phyloP scores from a whole-genome alignment of 108 stramenopile genomes.

The Skeletonema menzelii region DNA sequence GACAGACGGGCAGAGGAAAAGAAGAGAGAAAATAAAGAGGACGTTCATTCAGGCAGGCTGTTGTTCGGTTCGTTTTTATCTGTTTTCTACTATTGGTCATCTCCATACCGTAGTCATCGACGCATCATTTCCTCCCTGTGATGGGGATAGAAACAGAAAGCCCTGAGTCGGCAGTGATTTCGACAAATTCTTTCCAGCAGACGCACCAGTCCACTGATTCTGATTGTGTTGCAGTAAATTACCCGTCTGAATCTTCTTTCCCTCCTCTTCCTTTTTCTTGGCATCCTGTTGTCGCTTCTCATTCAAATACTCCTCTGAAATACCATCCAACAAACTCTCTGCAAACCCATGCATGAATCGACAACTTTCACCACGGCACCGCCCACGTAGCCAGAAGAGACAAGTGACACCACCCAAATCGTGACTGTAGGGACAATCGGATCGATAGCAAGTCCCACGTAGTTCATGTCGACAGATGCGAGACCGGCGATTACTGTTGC shows the following conservation, averaged over 20 bases:
- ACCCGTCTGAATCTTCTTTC: slow-evolving; percentile 11
- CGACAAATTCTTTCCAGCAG: background rate
- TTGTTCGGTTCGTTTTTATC: background rate
- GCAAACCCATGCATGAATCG: slow-evolving; percentile 73
- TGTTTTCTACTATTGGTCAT: background rate
- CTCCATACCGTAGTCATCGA: background rate
- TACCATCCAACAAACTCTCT: slow-evolving; percentile 60
- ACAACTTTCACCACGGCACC: slow-evolving; percentile 66
- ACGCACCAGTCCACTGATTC: slow-evolving; percentile 14
- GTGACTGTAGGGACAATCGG: slow-evolving; percentile 78
- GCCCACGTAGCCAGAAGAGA: slow-evolving; percentile 77
- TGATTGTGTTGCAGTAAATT: slow-evolving; percentile 26
- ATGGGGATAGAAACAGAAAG: slow-evolving; percentile 3
- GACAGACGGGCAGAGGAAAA: too few relatives aligned
- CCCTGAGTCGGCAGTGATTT: background rate
- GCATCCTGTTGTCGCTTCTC: slow-evolving; percentile 11
- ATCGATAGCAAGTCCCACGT: slow-evolving; percentile 72
- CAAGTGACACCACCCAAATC: slow-evolving; percentile 75
- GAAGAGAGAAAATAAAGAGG: too few relatives aligned
- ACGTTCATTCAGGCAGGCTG: too few relatives aligned
- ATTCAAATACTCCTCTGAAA: slow-evolving; percentile 25
- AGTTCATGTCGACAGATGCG: slow-evolving; percentile 75
- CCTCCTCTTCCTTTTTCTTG: slow-evolving; percentile 15
- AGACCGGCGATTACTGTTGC: slow-evolving; percentile 3
- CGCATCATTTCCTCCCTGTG: background rate